A percentile compares a stretch with the other conserved stretches of the same genome.
These are phyloP conservation scores for Suhomyces maxii DNA, from an alignment of 1,139 yeast species.

Conservation along the genomic window DNA sequence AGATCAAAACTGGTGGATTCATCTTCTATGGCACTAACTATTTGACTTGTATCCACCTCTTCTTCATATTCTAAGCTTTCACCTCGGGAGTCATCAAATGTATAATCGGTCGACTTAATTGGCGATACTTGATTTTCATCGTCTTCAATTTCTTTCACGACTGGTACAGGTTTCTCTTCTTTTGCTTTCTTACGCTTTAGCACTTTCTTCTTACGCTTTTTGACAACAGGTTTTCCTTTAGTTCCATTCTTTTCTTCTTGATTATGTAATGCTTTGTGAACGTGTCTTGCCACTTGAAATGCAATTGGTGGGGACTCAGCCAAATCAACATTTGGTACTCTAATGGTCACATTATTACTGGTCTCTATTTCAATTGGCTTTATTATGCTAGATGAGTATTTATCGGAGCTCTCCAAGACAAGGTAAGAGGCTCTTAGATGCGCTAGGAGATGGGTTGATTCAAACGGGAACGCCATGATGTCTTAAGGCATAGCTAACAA, in stretches of 20 bases:
- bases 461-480: conserved; percentile 40
- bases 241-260: background rate
- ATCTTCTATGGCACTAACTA: background rate
- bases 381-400: conserved; percentile 24
- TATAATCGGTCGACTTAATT: background rate
- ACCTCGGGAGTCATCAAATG: conserved; percentile 1
- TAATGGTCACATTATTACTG: background rate
- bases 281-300: conserved; percentile 28
- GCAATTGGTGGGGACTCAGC: conserved; percentile 40
- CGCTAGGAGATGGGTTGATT: conserved; percentile 29
- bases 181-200: background rate
- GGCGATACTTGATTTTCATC: background rate
- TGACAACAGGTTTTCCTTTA: background rate
- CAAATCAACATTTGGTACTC: conserved; percentile 2
- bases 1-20: background rate
- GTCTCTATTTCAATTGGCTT: conserved; percentile 16
- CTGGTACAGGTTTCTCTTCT: background rate
- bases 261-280: conserved; percentile 11
- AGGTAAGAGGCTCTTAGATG: conserved; percentile 35
- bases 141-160: background rate
- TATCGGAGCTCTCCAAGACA: conserved; percentile 28
- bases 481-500: background rate
- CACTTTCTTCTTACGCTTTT: background rate
- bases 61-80: conserved; percentile 4
- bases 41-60: background rate